These are phyloP conservation scores for Apodospora peruviana DNA, from an alignment of 495 filamentous ascomycete species.

Conservation along the genomic window DNA sequence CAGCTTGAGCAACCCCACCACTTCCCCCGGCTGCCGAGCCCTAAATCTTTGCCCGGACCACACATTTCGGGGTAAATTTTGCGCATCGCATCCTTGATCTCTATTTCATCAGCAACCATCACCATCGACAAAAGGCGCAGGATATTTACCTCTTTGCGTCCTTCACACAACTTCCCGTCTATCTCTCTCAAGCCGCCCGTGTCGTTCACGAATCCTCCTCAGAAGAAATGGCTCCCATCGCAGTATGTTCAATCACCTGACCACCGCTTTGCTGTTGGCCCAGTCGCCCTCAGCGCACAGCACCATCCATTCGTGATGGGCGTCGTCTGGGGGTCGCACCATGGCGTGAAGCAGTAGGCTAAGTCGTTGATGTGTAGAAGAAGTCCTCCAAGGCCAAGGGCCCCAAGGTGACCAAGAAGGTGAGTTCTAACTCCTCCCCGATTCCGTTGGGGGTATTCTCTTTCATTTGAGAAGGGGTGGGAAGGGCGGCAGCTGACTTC, in stretches of 20 bases:
- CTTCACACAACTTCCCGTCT: slow-evolving; percentile 17
- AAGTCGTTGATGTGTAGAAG: slow-evolving; percentile 62
- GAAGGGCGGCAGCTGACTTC: slow-evolving; percentile 10
- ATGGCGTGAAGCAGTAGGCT: slow-evolving; percentile 90
- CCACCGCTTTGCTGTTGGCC: slow-evolving; percentile 88
- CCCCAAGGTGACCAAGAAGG: slow-evolving; percentile 61
- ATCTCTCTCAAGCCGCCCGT: slow-evolving; percentile 1
- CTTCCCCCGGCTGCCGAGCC: slow-evolving; percentile 11
- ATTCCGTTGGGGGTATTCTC: no score
- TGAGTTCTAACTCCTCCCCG: slow-evolving; percentile 21
- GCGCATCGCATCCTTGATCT: neutral
- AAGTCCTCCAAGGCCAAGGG: slow-evolving; percentile 55
- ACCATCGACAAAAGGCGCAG: slow-evolving; percentile 34
- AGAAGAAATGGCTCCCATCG: slow-evolving; percentile 53
- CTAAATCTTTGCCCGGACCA: slow-evolving; percentile 20
- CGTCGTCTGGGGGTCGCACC: slow-evolving; percentile 23
- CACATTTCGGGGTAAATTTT: slow-evolving; percentile 11
- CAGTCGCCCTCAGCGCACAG: slow-evolving; percentile 27
- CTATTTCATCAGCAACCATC: slow-evolving; percentile 9
- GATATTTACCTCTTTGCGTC: slow-evolving; percentile 65
- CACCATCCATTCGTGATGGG: neutral
- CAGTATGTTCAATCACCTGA: slow-evolving; percentile 65
- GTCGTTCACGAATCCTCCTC: slow-evolving; percentile 11
- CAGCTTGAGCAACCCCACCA: slow-evolving; percentile 6
- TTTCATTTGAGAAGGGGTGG: neutral